Conservation (phyloP, 176 grass and related monocot genomes). For the Otatea glauca region DNA sequence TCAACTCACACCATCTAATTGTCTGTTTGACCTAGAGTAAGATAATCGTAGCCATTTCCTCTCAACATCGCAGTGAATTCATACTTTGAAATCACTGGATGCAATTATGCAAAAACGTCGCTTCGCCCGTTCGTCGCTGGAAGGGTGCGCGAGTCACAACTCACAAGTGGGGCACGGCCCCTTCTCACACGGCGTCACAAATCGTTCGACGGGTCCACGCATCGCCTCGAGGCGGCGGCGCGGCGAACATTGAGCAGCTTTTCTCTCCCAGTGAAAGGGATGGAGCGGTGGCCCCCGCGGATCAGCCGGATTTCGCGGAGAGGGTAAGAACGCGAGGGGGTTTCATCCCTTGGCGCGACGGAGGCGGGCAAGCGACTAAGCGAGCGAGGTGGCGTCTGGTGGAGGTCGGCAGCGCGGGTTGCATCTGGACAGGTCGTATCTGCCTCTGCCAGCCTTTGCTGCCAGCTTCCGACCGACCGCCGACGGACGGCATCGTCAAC, state of each 20-base stretch:
- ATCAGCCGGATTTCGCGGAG: too few relatives aligned
- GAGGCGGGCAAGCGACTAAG: too few relatives aligned
- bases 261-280: neutral
- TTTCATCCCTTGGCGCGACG: neutral
- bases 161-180: too few relatives aligned
- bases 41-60: too few relatives aligned
- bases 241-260: neutral
- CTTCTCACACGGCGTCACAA: too few relatives aligned
- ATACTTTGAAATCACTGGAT: too few relatives aligned
- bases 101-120: too few relatives aligned
- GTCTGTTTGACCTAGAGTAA: too few relatives aligned
- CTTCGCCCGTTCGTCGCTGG: too few relatives aligned
- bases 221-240: neutral
- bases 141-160: too few relatives aligned
- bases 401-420: slow-evolving; percentile 21
- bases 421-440: slow-evolving; percentile 48
- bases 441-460: neutral
- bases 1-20: neutral
- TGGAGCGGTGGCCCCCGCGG: too few relatives aligned
- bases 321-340: too few relatives aligned
- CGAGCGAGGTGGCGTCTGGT: slow-evolving; percentile 15
- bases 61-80: neutral
- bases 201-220: neutral
- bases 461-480: neutral
- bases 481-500: neutral